Conservation (phyloP, 139 green algal species). For the Prasinococcaceae sp. region DNA sequence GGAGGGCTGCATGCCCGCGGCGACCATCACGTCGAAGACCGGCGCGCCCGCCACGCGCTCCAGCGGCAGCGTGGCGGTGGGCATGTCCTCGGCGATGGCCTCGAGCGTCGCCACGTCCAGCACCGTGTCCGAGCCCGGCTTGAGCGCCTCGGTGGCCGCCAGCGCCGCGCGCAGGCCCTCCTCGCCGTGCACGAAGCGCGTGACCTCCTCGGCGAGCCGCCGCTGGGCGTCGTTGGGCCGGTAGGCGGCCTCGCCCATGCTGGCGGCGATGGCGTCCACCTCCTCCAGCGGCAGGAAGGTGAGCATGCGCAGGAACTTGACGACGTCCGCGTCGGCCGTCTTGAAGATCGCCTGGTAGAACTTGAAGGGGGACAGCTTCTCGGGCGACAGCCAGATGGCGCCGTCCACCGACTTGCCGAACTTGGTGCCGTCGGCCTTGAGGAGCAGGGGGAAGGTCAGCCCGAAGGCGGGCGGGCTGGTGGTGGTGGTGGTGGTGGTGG, state of each 20-base stretch:
- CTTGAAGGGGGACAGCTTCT: constrained; percentile 87
- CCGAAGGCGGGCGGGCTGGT: constrained; percentile 29
- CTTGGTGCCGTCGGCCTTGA: constrained; percentile 80
- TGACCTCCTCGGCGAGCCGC: constrained; percentile 83
- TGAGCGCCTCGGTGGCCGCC: constrained; percentile 61
- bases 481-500: not conserved
- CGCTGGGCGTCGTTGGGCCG: constrained; percentile 75
- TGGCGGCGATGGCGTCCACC: constrained; percentile 36
- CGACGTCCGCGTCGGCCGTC: constrained; percentile 66
- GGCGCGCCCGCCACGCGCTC: constrained; percentile 36
- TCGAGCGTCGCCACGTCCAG: constrained; percentile 49
- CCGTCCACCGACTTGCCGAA: constrained; percentile 89
- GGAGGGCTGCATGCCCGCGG: constrained; percentile 56
- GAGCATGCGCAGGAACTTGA: constrained; percentile 82
- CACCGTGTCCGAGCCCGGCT: constrained; percentile 53
- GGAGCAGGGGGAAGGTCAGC: constrained; percentile 82
- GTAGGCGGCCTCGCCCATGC: constrained; percentile 38
- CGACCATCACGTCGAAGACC: constrained; percentile 69
- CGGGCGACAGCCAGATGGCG: constrained; percentile 73
- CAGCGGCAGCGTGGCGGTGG: constrained; percentile 34
- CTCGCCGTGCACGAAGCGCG: constrained; percentile 86
- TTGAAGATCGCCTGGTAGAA: constrained; percentile 93
- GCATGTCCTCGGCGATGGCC: constrained; percentile 38
- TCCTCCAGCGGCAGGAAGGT: constrained; percentile 84
- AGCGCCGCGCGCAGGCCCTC: constrained; percentile 73